These are phyloP conservation scores for Priceomyces melissophilus DNA, from an alignment of 805 yeast species.

Conservation along the genomic window DNA sequence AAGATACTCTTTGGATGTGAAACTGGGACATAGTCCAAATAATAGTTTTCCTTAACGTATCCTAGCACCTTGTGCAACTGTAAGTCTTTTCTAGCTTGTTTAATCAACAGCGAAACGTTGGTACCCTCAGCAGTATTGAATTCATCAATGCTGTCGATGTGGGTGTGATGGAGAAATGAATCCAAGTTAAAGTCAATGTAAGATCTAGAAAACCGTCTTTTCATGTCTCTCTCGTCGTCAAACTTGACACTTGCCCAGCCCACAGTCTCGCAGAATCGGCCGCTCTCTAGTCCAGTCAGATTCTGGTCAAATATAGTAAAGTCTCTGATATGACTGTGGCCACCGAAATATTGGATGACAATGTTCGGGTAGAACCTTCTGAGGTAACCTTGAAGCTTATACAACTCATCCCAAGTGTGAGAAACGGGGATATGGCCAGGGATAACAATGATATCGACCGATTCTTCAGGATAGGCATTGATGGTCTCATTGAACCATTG, in stretches of 20 bases:
- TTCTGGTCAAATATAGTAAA: conserved; percentile 62
- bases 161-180: conserved; percentile 66
- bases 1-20: conserved; percentile 48
- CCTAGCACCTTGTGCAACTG: conserved; percentile 59
- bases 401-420: conserved; percentile 54
- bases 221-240: conserved; percentile 10
- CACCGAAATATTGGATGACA: conserved; percentile 85
- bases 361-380: conserved; percentile 58
- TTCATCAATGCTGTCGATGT: conserved; percentile 16
- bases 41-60: conserved; percentile 55
- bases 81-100: conserved; percentile 42
- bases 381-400: conserved; percentile 44
- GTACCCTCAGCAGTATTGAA: conserved; percentile 60
- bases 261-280: conserved; percentile 89
- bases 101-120: conserved; percentile 43
- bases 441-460: conserved; percentile 64
- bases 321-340: conserved; percentile 91
- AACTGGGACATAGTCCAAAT: conserved; percentile 63
- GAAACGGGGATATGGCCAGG: conserved; percentile 73
- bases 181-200: conserved; percentile 80
- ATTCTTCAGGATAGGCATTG: conserved; percentile 22
- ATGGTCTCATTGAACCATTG: conserved; percentile 60
- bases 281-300: conserved; percentile 84
- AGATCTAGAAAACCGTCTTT: conserved; percentile 44
- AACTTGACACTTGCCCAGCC: conserved; percentile 72